Evolutionary conservation across 805 yeast species (phyloP).

Genomic region (Candida sithepensis): DNA sequence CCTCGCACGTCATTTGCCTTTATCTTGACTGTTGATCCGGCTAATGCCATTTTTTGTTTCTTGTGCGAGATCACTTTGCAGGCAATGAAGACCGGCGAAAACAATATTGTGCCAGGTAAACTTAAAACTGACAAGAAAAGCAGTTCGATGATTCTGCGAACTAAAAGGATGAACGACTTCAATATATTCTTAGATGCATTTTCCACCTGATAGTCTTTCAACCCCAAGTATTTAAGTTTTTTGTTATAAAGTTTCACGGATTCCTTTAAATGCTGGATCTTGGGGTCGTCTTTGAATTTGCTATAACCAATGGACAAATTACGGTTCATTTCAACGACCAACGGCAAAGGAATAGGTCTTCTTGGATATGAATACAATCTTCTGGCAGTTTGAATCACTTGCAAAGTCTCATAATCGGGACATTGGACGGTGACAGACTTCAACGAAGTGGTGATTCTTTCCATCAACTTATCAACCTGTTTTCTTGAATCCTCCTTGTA

Average conservation of each 20-base stretch:
- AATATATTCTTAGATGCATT: slow-evolving; percentile 46
- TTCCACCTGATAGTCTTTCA: slow-evolving; percentile 71
- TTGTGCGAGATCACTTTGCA: slow-evolving; percentile 67
- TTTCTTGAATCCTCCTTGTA: slow-evolving; percentile 65
- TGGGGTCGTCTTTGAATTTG: slow-evolving; percentile 67
- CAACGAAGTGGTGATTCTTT: slow-evolving; percentile 61
- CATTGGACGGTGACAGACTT: slow-evolving; percentile 81
- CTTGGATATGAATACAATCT: slow-evolving; percentile 76
- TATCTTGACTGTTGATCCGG: slow-evolving; percentile 82
- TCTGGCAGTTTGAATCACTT: slow-evolving; percentile 90
- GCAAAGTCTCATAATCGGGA: slow-evolving; percentile 83
- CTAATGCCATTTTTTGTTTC: slow-evolving; percentile 76
- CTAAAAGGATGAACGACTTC: slow-evolving; percentile 47
- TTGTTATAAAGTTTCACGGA: slow-evolving; percentile 70
- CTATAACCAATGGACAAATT: slow-evolving; percentile 79
- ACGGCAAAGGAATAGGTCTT: slow-evolving; percentile 69
- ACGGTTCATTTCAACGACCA: slow-evolving; percentile 87
- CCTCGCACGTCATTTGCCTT: slow-evolving; percentile 91
- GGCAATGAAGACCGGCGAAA: slow-evolving; percentile 81
- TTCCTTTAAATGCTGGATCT: slow-evolving; percentile 55
- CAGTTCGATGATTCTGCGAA: slow-evolving; percentile 56
- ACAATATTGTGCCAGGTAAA: slow-evolving; percentile 82
- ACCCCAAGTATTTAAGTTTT: slow-evolving; percentile 56
- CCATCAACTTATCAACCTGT: slow-evolving; percentile 67
- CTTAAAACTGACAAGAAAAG: slow-evolving; percentile 55